Evolutionary conservation across 2,329 filamentous ascomycete species (phyloP), one percentile per base, ranked within the genome.

Genomic region (Ophiocordyceps camponoti-leonardi): DNA sequence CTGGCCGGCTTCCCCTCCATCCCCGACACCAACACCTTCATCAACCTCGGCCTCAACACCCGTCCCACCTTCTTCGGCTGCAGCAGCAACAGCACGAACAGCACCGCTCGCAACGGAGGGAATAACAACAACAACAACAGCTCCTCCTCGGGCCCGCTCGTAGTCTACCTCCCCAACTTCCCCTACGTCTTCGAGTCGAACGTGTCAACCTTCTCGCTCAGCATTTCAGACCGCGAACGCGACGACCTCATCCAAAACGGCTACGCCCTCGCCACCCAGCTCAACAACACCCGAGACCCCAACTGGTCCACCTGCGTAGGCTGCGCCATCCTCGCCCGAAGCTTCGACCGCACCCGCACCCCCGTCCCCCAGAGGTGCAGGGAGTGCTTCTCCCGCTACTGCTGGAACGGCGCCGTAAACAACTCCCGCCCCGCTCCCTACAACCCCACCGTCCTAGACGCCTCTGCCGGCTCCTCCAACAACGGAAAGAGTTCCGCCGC

Each of bases 251-350:
- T 98, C 56, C 4, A 13, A 6, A 41, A 41, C 40, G 40, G 40
- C 19, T 41, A 26, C 20, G 40, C 40, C 40, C 19, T 81, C 18
- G 88, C 76, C 3, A 95, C 88, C 0, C 81, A 83, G 67, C 86
- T 76, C 44, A 95, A 96, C 63, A 76, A 72, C 44, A 88, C 86
- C 0, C 58, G 80, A 2, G 82, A 93, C 58, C 54, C 63, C 4
- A 62, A 81, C 50, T 98, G 90, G 90, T 71, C 82, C 0, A 70
- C 77, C 2, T 98, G 90, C 54, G 81, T 94, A 5, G 86, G 81
- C 20, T 98, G 90, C 62, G 92, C 90, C 6, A 80, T 94, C 39
- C 71, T 96, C 16, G 76, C 74, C 45, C 76, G 90, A 49, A 87
- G 81, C 52, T 75, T 92, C 51, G 69, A 77, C 49, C 74, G 86